Percentiles rank a stretch among this genome's conserved stretches.
Conservation (phyloP, 2,329 filamentous ascomycete genomes). For the Furcasterigmium furcatum region DNA sequence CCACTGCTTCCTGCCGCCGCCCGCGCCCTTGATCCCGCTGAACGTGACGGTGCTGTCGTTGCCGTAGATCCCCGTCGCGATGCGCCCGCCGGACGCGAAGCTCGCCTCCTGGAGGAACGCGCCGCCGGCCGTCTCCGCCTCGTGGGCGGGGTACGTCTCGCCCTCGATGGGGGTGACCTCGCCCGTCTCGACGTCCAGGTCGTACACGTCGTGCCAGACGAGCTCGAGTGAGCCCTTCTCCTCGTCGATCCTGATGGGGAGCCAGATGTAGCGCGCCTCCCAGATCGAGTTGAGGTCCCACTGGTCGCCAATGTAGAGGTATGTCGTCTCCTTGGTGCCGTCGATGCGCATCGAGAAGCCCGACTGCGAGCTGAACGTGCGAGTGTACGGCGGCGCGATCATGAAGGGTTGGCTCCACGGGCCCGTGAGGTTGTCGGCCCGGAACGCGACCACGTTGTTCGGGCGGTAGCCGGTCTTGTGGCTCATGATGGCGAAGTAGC, state of each 20-base stretch:
- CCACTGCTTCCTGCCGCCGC: constrained; percentile 49
- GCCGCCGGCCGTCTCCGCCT: constrained; percentile 31
- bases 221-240: constrained; percentile 41
- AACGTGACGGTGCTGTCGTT: constrained; percentile 51
- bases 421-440: constrained; percentile 42
- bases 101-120: constrained; percentile 49
- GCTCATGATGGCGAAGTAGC: constrained; percentile 59
- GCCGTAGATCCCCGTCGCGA: constrained; percentile 47
- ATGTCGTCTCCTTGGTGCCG: constrained; percentile 44
- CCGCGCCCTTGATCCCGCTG: constrained; percentile 33
- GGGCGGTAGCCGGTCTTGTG: constrained; percentile 63
- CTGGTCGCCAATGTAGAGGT: constrained; percentile 45
- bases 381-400: constrained; percentile 42
- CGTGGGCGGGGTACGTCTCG: constrained; percentile 39
- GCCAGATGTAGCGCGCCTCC: constrained; percentile 55
- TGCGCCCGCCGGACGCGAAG: constrained; percentile 41
- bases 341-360: constrained; percentile 45
- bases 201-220: constrained; percentile 51
- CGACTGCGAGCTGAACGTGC: constrained; percentile 49
- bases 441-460: constrained; percentile 57
- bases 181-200: constrained; percentile 47
- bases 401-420: constrained; percentile 52
- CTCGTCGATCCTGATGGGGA: constrained; percentile 49
- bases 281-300: constrained; percentile 51
- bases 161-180: constrained; percentile 43